Evolutionary conservation across 2,329 filamentous ascomycete genomes (phyloP).

Genomic region (Camillea tinctor): DNA sequence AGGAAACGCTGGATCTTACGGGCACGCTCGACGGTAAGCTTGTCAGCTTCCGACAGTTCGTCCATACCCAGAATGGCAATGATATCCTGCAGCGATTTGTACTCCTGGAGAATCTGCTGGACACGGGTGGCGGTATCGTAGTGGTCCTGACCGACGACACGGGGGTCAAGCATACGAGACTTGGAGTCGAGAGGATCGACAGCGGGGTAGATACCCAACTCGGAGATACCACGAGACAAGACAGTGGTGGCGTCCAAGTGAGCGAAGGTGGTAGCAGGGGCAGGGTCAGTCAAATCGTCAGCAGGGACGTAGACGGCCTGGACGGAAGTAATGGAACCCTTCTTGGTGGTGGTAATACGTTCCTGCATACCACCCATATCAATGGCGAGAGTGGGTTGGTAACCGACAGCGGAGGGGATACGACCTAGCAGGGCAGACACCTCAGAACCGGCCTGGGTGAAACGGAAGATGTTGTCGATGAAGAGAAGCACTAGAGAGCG

Average conservation of each 20-base stretch:
- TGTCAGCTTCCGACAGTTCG: conserved; percentile 97
- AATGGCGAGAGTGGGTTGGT: conserved; percentile 97
- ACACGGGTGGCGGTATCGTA: conserved; percentile 93
- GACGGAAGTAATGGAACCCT: conserved; percentile 99
- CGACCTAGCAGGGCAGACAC: conserved; percentile 98
- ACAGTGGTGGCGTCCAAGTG: conserved; percentile 99
- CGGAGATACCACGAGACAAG: conserved; percentile 99
- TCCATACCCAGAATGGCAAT: conserved; percentile 99
- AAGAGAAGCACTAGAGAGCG: conserved; percentile 77
- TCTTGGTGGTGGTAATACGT: conserved; percentile 98
- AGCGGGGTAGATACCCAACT: conserved; percentile 99
- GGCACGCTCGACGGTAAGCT: conserved; percentile 99
- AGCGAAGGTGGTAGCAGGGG: conserved; percentile 98
- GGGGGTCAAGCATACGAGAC: conserved; percentile 98
- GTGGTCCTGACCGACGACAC: conserved; percentile 97
- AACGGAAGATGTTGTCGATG: conserved; percentile 99
- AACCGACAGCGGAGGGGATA: conserved; percentile 99
- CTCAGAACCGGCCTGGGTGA: conserved; percentile 99
- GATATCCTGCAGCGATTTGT: conserved; percentile 99
- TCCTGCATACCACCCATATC: conserved; percentile 99
- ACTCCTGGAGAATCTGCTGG: conserved; percentile 99
- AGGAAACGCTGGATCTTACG: conserved; percentile 99
- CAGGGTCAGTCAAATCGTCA: conserved; percentile 99
- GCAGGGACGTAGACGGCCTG: conserved; percentile 99
- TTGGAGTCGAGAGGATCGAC: conserved; percentile 99